Percentiles rank a stretch among this genome's conserved stretches.
phyloP scores from a whole-genome alignment of 768 basidiomycete genomes.

The Termitomyces eurrhizus region DNA sequence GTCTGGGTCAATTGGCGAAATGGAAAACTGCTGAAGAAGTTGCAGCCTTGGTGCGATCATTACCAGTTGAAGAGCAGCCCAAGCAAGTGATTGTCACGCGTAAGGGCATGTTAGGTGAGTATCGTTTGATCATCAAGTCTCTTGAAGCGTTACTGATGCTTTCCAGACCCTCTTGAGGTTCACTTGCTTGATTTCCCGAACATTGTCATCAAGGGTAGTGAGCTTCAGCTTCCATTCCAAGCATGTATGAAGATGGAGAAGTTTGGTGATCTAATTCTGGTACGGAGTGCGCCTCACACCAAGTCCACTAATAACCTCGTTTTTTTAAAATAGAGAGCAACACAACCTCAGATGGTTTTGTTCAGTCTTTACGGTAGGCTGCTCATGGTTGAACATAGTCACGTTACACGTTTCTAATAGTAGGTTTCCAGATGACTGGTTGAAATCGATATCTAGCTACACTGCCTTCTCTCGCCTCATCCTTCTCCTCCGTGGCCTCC shows the following conservation, averaged over 20 bases:
- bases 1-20: constrained; percentile 98
- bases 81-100: constrained; percentile 99
- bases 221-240: constrained; percentile 98
- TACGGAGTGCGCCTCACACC: constrained; percentile 26
- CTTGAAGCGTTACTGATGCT: constrained; percentile 1
- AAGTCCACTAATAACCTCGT: background rate
- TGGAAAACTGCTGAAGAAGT: constrained; percentile 99
- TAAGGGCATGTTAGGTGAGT: constrained; percentile 96
- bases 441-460: constrained; percentile 98
- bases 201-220: constrained; percentile 99
- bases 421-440: constrained; percentile 78
- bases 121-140: background rate
- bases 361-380: constrained; percentile 88
- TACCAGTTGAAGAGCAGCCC: constrained; percentile 99
- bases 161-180: constrained; percentile 86
- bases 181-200: constrained; percentile 99
- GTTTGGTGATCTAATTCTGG: constrained; percentile 95
- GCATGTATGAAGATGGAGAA: constrained; percentile 99
- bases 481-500: constrained; percentile 92
- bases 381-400: background rate
- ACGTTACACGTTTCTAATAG: constrained; percentile 8
- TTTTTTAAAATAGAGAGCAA: constrained; percentile 62
- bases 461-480: constrained; percentile 98
- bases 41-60: constrained; percentile 91
- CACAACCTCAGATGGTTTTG: constrained; percentile 98